Conservation (phyloP, 192 early-diverging fungal genomes). For the Coemansia sp. region DNA sequence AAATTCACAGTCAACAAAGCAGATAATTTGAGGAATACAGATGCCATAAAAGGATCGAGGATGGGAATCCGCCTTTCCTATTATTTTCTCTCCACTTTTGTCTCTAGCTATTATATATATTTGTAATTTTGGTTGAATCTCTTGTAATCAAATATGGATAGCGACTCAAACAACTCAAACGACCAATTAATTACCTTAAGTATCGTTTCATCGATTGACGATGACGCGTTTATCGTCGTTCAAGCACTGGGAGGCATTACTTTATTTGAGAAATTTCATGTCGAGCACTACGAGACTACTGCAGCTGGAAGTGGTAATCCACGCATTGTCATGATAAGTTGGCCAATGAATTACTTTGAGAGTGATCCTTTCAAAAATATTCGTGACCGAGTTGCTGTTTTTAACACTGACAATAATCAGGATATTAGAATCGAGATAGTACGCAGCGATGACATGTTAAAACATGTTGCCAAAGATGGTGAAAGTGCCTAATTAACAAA, state of each 20-base stretch:
- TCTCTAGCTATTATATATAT: neutral
- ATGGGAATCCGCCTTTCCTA: neutral
- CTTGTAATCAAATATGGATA: neutral
- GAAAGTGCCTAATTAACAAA: neutral
- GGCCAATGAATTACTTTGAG: neutral
- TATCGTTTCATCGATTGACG: neutral
- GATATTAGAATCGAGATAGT: neutral
- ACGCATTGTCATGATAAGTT: neutral
- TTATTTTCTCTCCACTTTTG: neutral
- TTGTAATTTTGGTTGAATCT: neutral
- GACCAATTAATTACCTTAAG: neutral
- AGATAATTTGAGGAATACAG: neutral
- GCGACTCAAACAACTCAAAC: neutral
- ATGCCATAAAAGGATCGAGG: neutral
- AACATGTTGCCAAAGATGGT: neutral
- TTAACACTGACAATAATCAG: neutral
- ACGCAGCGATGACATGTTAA: neutral
- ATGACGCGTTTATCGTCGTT: neutral
- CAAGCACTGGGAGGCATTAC: neutral
- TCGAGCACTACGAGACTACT: neutral
- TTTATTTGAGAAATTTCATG: neutral
- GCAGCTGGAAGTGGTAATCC: neutral
- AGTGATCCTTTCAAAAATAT: neutral
- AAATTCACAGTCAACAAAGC: neutral
- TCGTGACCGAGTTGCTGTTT: too few relatives aligned